A percentile compares a stretch with the other conserved stretches of the same genome.
phyloP scores from a whole-genome alignment of 495 filamentous ascomycete genomes.

The Baudoinia panamericana region DNA sequence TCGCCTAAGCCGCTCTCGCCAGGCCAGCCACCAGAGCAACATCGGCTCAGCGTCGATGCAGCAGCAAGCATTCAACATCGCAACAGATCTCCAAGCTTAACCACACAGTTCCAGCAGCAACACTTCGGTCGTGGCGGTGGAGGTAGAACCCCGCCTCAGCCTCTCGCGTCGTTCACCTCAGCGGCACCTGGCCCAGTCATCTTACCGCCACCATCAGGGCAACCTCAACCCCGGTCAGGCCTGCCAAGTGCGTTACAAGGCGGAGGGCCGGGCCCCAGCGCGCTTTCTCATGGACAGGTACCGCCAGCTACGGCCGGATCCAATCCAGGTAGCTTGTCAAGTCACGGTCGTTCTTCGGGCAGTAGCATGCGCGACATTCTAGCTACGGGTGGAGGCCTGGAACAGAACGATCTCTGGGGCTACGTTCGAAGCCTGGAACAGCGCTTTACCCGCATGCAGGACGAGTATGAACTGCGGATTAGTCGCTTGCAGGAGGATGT shows the following conservation, averaged over 20 bases:
- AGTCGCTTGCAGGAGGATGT: conserved; percentile 25
- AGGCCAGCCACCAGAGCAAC: conserved; percentile 45
- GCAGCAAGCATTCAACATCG: conserved; percentile 33
- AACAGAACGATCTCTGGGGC: conserved; percentile 20
- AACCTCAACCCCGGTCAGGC: conserved; percentile 17
- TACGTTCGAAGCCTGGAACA: conserved; percentile 27
- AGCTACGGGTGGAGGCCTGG: conserved; percentile 5
- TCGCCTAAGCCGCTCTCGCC: conserved; percentile 81
- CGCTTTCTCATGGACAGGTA: conserved; percentile 23
- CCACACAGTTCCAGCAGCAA: conserved; percentile 53
- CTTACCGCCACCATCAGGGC: conserved; percentile 26
- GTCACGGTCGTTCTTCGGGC: conserved; percentile 27
- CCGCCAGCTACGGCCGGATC: conserved; percentile 20
- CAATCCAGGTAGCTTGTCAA: conserved; percentile 29
- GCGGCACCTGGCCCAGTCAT: conserved; percentile 38
- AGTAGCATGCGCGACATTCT: conserved; percentile 30
- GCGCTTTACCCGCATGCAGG: conserved; percentile 21
- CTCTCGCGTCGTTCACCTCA: conserved; percentile 21
- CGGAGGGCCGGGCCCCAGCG: conserved; percentile 23
- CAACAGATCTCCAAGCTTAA: conserved; percentile 57
- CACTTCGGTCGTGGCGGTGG: conserved; percentile 44
- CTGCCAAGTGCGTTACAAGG: conserved; percentile 7
- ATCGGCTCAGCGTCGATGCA: conserved; percentile 44
- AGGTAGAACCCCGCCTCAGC: conserved; percentile 31
- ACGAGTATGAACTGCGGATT: conserved; percentile 28